Conservation (phyloP, 345 rosid species). For the Brassica carinata region DNA sequence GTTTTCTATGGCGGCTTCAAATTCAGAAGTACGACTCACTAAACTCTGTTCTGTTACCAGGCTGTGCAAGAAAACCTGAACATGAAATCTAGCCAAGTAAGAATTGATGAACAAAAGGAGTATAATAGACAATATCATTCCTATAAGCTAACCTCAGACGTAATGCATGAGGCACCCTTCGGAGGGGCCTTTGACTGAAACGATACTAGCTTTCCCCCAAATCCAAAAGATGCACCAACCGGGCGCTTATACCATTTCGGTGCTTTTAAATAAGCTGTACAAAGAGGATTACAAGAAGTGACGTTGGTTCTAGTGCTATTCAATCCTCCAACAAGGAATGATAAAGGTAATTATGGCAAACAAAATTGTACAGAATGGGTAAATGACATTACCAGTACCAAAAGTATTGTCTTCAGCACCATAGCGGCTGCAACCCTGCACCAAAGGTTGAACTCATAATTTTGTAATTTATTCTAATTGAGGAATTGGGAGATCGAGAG, state of each 20-base stretch:
- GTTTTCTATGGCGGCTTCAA: constrained; percentile 82
- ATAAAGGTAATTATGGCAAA: neutral
- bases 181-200: constrained; percentile 57
- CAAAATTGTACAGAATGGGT: constrained; percentile 4
- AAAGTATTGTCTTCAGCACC: constrained; percentile 54
- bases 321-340: constrained; percentile 22
- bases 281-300: constrained; percentile 8
- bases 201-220: constrained; percentile 96
- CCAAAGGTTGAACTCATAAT: constrained; percentile 25
- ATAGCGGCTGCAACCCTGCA: constrained; percentile 86
- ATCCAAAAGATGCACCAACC: constrained; percentile 95
- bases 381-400: constrained; percentile 61
- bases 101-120: constrained; percentile 13
- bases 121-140: constrained; percentile 11
- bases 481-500: constrained; percentile 2
- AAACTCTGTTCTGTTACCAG: constrained; percentile 83
- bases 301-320: constrained; percentile 14
- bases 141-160: constrained; percentile 65
- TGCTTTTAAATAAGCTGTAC: constrained; percentile 71
- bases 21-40: constrained; percentile 82
- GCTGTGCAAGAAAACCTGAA: constrained; percentile 74
- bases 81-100: constrained; percentile 20
- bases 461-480: constrained; percentile 3
- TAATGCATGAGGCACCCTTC: constrained; percentile 44
- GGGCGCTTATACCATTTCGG: constrained; percentile 97